These are phyloP conservation scores for Cryphonectria naterciae DNA, from an alignment of 2,329 filamentous ascomycete genomes.

Conservation along the genomic window DNA sequence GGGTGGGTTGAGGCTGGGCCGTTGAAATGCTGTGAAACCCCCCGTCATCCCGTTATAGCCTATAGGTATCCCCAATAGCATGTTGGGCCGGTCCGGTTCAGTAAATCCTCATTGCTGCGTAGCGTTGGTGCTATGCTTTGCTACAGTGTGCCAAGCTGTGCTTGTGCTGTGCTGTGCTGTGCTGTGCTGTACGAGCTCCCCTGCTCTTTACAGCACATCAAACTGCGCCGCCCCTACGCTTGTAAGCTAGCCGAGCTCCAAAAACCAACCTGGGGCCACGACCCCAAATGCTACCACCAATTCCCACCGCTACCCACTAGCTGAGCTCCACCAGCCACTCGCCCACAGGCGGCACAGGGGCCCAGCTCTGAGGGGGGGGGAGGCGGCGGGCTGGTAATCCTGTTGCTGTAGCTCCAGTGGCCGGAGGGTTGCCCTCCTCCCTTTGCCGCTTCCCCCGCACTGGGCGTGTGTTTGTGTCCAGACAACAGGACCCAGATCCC, in stretches of 20 bases:
- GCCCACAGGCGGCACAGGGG: not conserved
- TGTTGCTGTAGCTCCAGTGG: not conserved
- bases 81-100: not conserved
- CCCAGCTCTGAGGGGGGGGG: not conserved
- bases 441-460: not conserved
- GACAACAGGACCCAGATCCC: too few relatives aligned
- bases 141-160: not conserved
- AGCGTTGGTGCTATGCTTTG: not conserved
- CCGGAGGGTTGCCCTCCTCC: not conserved
- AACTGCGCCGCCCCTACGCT: not conserved
- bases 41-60: not conserved
- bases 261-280: not conserved
- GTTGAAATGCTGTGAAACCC: not conserved
- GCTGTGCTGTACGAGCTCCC: not conserved
- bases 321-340: not conserved
- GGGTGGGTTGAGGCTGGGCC: not conserved
- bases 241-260: not conserved
- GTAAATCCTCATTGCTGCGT: not conserved
- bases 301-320: not conserved
- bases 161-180: too few relatives aligned
- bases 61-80: not conserved
- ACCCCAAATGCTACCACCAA: not conserved
- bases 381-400: not conserved
- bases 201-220: not conserved
- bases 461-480: not conserved